Percentiles rank a stretch among this genome's conserved stretches.
These are phyloP conservation scores for Phytophthora fragariaefolia DNA, from an alignment of 352 stramenopile species.

Conservation along the genomic window DNA sequence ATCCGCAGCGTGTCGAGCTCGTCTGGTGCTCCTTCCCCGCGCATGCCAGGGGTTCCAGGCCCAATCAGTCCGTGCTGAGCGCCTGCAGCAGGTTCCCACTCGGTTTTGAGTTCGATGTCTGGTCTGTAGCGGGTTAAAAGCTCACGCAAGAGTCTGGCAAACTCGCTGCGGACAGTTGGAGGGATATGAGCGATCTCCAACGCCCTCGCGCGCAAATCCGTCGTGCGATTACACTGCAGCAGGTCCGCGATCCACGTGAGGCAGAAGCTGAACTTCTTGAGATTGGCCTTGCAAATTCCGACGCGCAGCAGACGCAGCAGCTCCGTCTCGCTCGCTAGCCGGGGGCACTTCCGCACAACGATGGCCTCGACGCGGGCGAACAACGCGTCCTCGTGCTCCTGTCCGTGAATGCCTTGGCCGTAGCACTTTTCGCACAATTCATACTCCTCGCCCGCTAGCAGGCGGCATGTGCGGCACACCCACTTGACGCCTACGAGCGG, in stretches of 20 bases:
- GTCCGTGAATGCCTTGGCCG: constrained; percentile 70
- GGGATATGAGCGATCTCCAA: constrained; percentile 79
- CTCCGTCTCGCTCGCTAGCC: constrained; percentile 55
- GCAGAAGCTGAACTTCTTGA: constrained; percentile 87
- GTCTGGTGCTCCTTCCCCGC: constrained; percentile 27
- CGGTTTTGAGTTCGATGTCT: constrained; percentile 75
- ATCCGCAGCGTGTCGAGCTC: constrained; percentile 74
- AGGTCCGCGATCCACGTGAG: constrained; percentile 83
- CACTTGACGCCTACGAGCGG: constrained; percentile 64
- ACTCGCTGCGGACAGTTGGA: constrained; percentile 70
- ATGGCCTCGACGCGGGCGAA: constrained; percentile 73
- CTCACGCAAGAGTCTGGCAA: constrained; percentile 66
- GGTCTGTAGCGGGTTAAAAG: constrained; percentile 59
- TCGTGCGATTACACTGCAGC: constrained; percentile 65
- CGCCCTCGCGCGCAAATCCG: constrained; percentile 66
- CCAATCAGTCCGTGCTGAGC: constrained; percentile 24
- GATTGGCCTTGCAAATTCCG: constrained; percentile 80
- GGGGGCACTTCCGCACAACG: constrained; percentile 66
- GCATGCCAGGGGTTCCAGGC: constrained; percentile 26
- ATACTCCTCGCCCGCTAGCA: constrained; percentile 57
- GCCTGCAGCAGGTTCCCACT: constrained; percentile 65
- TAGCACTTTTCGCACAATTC: constrained; percentile 83
- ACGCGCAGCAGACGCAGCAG: constrained; percentile 68
- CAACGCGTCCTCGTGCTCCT: constrained; percentile 68
- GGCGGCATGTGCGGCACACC: constrained; percentile 67